These are phyloP conservation scores for Cyclocybe aegerita DNA, from an alignment of 768 basidiomycete genomes.

Conservation along the genomic window DNA sequence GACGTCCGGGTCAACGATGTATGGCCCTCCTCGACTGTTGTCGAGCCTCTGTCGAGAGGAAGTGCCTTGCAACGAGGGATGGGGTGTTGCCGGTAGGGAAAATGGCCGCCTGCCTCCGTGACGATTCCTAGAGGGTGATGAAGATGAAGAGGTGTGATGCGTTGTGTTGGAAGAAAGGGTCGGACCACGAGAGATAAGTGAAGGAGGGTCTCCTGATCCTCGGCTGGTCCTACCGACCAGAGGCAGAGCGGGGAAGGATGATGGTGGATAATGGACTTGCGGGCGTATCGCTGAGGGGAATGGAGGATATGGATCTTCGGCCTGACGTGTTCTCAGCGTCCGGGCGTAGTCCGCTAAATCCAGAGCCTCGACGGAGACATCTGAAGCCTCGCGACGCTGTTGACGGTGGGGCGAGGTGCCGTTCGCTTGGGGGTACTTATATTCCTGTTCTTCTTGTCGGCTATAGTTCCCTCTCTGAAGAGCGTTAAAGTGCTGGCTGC, in stretches of 20 bases:
- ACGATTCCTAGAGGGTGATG: conserved; percentile 13
- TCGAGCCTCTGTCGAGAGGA: conserved; percentile 21
- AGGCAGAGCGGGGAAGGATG: conserved; percentile 23
- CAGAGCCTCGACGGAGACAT: conserved; percentile 67
- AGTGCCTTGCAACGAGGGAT: conserved; percentile 20
- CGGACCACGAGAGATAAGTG: conserved; percentile 41
- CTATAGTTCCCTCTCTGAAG: conserved; percentile 14
- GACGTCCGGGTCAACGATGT: conserved; percentile 19
- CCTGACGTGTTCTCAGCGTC: conserved; percentile 41
- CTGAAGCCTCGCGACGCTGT: conserved; percentile 51
- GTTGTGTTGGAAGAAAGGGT: conserved; percentile 39
- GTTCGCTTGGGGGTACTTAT: conserved; percentile 13
- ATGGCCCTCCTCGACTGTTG: conserved; percentile 18
- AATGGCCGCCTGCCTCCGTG: conserved; percentile 38
- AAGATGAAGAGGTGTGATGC: conserved; percentile 18
- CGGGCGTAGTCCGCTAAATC: conserved; percentile 71
- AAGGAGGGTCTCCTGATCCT: conserved; percentile 30
- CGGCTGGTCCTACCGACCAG: conserved; percentile 14
- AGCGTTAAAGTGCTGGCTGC: conserved; percentile 7
- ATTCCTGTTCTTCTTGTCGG: conserved; percentile 3
- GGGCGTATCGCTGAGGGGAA: conserved; percentile 24
- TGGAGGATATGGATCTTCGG: conserved; percentile 32
- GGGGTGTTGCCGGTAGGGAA: conserved; percentile 45
- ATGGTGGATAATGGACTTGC: conserved; percentile 26
- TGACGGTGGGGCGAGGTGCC: conserved; percentile 18